Evolutionary conservation across 106 monocot species (phyloP), one percentile per base, ranked within the genome.

Genomic region (Dendrobium chrysotoxum): DNA sequence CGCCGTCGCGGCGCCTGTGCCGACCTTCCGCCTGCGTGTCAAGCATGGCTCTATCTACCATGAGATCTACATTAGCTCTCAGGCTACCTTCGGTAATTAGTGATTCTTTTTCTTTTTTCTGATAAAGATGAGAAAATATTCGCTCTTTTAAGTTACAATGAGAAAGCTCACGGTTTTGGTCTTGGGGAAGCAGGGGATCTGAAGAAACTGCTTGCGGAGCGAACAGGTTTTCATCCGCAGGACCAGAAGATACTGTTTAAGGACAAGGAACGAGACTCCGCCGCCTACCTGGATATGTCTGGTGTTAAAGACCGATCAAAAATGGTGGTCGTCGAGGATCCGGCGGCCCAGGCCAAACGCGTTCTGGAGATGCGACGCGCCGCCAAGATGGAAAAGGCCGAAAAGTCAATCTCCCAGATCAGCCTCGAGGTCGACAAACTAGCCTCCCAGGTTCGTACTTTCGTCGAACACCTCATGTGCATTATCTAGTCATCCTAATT

Each of bases 221-320:
- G 77, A 82, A 92, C 86, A 8, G 95, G 95, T 42, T 77, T 95
- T 7, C 90, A 91, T 65, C 92, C 86, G 41, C 80, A 77, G 80
- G 95, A 95, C 80, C 90, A 88, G 90, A 95, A 95, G 85, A 28
- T 95, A 15, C 68, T 88, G 20, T 92, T 64, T 79, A 95, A 90
- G 82, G 88, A 91, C 79, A 95, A 90, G 88, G 95, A 90, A 81
- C 81, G 86, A 80, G 87, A 86, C 16, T 84, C 92, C 9, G 77
- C 73, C 31, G 86, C 92, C 45, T 95, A 79, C 75, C 84, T 95
- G 15, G 95, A 95, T 77, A 84, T 53, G 31, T 58, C 85, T 72
- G 95, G 92, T 40, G 95, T 95, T 55, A 92, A 90, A 71, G 92
- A 92, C 84, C 77, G 90, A 45, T 92, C 95, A 21, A 95, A 95